A percentile compares a stretch with the other conserved stretches of the same genome.
These are phyloP conservation scores for Arachis hypogaea DNA, from an alignment of 306 rosid species.

Conservation along the genomic window DNA sequence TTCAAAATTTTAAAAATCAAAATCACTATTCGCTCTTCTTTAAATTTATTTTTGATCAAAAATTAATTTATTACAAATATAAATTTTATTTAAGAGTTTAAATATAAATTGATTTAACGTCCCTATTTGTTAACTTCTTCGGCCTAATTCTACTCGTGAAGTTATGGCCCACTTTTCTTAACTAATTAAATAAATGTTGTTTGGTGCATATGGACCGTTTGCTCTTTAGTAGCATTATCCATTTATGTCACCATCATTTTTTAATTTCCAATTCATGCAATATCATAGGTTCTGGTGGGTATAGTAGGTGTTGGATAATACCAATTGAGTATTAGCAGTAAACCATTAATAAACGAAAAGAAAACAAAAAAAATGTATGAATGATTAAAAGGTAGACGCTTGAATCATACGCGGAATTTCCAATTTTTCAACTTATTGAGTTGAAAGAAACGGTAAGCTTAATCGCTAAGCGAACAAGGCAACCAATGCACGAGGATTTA, in stretches of 20 bases:
- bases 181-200: slow-evolving; percentile 12
- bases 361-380: slow-evolving; percentile 1
- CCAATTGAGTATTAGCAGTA: background rate
- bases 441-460: slow-evolving; percentile 16
- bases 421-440: slow-evolving; percentile 10
- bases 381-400: slow-evolving; percentile 23
- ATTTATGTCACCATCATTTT: slow-evolving; percentile 23
- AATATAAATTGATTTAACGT: background rate
- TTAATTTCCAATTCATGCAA: slow-evolving; percentile 25
- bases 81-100: too few relatives aligned
- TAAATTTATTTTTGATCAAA: too few relatives aligned
- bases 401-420: slow-evolving; percentile 19
- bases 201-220: slow-evolving; percentile 22
- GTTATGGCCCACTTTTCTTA: slow-evolving; percentile 44
- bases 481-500: background rate
- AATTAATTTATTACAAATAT: too few relatives aligned
- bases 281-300: slow-evolving; percentile 34
- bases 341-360: background rate
- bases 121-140: slow-evolving; percentile 41
- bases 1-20: too few relatives aligned
- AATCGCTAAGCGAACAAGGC: background rate
- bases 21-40: too few relatives aligned
- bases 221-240: slow-evolving; percentile 18
- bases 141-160: slow-evolving; percentile 42
- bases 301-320: slow-evolving; percentile 19